A percentile compares a stretch with the other conserved stretches of the same genome.
Evolutionary conservation across 441 rosid genomes (phyloP).

Genomic region (Viola pubescens): DNA sequence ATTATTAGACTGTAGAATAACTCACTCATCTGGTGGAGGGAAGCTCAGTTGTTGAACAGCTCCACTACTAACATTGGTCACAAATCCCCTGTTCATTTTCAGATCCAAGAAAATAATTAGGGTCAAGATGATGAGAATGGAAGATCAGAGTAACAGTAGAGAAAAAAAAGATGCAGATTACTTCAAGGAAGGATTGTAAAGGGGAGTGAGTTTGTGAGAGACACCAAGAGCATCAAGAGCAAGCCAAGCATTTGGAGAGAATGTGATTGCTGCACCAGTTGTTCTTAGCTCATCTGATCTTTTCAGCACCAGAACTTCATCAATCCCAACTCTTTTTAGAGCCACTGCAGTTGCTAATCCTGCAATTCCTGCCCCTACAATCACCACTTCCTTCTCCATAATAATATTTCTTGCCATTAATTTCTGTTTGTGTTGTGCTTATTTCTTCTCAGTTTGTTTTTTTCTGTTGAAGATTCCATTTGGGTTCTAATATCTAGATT

Average conservation of each 20-base stretch:
- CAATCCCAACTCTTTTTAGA: slow-evolving; percentile 27
- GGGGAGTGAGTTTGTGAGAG: slow-evolving; percentile 31
- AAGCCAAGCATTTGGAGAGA: slow-evolving; percentile 31
- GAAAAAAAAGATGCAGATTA: background rate
- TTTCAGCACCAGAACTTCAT: slow-evolving; percentile 24
- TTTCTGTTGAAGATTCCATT: too few species aligned
- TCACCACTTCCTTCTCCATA: slow-evolving; percentile 28
- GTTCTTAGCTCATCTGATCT: slow-evolving; percentile 21
- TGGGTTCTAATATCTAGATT: too few species aligned
- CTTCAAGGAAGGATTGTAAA: slow-evolving; percentile 18
- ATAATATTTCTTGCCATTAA: background rate
- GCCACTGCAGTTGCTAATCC: slow-evolving; percentile 35
- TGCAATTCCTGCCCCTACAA: slow-evolving; percentile 32
- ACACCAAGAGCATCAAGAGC: slow-evolving; percentile 37
- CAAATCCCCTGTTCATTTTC: background rate
- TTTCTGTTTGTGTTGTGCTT: background rate
- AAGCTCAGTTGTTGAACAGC: background rate
- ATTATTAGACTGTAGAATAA: too few species aligned
- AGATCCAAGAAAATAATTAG: background rate
- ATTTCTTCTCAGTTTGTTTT: background rate
- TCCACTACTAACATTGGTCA: slow-evolving; percentile 2
- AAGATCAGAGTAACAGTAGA: background rate
- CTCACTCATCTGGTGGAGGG: background rate
- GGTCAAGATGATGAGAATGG: background rate
- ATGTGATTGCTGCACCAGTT: slow-evolving; percentile 27